phyloP scores from a whole-genome alignment of 768 basidiomycete species.

The Agaricus subrufescens region DNA sequence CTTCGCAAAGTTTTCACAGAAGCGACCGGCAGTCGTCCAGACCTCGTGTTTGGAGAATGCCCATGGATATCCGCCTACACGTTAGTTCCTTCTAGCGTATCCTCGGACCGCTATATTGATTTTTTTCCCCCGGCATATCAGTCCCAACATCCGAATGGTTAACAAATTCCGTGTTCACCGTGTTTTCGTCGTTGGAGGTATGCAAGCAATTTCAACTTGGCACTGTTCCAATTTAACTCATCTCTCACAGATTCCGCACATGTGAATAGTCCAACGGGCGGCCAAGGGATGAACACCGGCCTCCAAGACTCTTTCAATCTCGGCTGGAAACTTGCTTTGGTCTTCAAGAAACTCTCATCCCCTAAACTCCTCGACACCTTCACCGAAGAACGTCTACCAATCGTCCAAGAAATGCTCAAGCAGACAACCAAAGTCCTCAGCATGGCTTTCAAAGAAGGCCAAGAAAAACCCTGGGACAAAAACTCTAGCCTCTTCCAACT shows the following conservation, averaged over 20 bases:
- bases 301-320: slow-evolving; percentile 32
- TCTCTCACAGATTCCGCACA: slow-evolving; percentile 36
- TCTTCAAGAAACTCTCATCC: slow-evolving; percentile 22
- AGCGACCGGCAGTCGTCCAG: slow-evolving; percentile 18
- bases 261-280: slow-evolving; percentile 31
- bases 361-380: slow-evolving; percentile 25
- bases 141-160: slow-evolving; percentile 42
- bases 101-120: neutral
- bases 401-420: slow-evolving; percentile 32
- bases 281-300: slow-evolving; percentile 26
- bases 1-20: slow-evolving; percentile 17
- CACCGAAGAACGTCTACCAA: slow-evolving; percentile 28
- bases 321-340: slow-evolving; percentile 32
- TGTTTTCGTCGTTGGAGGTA: slow-evolving; percentile 42
- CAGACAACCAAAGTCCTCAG: slow-evolving; percentile 18
- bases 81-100: slow-evolving; percentile 4
- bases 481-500: slow-evolving; percentile 29
- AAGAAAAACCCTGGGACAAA: slow-evolving; percentile 10
- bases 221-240: neutral
- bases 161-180: slow-evolving; percentile 34
- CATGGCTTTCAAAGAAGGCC: slow-evolving; percentile 4
- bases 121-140: slow-evolving; percentile 10
- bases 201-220: neutral
- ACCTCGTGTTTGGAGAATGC: slow-evolving; percentile 26
- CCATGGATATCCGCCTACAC: slow-evolving; percentile 15